Evolutionary conservation across 2,329 filamentous ascomycete genomes (phyloP), one percentile per base, ranked within the genome.

Genomic region (Neoarthrinium moseri): DNA sequence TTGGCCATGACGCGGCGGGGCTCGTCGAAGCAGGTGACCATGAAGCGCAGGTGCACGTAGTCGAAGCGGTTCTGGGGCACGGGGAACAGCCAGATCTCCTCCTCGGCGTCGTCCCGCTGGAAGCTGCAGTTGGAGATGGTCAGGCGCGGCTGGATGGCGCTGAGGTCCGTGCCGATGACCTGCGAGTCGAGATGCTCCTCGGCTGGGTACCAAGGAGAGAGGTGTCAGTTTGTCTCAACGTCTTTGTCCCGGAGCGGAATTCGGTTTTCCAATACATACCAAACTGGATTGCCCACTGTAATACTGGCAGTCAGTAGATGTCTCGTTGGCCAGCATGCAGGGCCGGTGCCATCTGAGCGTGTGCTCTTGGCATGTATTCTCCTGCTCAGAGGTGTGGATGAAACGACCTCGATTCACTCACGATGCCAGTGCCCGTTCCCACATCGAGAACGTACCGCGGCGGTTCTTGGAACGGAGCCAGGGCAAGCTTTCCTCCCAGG

Each of bases 161-260:
- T 38, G 3, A 38, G 35, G 22, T 38, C 35, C 22, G 35, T 38
- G n/a, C 35, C 35, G 13, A 38, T 38, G 12, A 38, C 35, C n/a
- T 38, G 35, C 6, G 35, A 38, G 17, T 7, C 21, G 8, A 20
- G 35, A 21, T 38, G 17, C 21, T 38, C 21, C 21, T 38, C 35
- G n/a, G 35, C 35, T 38, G 32, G 8, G n/a, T 11, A 35, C 32
- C 11, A 18, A 18, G 8, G 32, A 11, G 32, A 12, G 11, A 13
- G 17, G 32, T 35, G 26, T 29, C 26, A 29, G n/a, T n/a, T 8
- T 29, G 8, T 29, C 26, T 8, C 26, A 8, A 29, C 26, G 8
- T n/a, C 26, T 29, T n/a, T 29, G 8, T 29, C n/a, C 26, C 26
- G 2, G 26, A 29, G 10, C 10, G 26, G 26, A 10, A 29, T n/a